Conservation (phyloP, 192 early-diverging fungal species). For the Ambispora gerdemannii region DNA sequence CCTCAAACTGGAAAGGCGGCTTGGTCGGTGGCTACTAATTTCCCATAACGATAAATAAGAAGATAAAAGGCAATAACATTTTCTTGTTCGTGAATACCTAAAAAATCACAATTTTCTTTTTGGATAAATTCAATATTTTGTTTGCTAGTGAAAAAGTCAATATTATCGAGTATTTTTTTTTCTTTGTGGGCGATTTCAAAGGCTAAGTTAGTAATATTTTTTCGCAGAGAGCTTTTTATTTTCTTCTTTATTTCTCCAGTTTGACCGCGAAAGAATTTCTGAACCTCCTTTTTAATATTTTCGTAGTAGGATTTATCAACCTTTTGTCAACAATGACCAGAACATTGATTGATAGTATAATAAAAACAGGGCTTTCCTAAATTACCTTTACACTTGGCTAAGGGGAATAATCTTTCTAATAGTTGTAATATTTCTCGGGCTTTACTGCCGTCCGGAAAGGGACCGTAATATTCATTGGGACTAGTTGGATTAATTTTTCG, state of each 20-base stretch:
- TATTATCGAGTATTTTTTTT: conserved; percentile 19
- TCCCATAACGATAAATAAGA: conserved; percentile 7
- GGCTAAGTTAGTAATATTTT: conserved; percentile 12
- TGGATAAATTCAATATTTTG: conserved; percentile 7
- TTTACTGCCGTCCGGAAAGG: conserved; percentile 9
- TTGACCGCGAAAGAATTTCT: neutral
- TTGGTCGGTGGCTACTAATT: conserved; percentile 1
- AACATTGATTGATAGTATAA: conserved; percentile 7
- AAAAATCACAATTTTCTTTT: conserved; percentile 14
- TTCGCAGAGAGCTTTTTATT: neutral
- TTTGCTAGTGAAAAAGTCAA: conserved; percentile 4
- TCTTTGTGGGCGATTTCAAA: conserved; percentile 15
- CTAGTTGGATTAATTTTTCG: conserved; percentile 2
- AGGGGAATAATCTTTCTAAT: conserved; percentile 19
- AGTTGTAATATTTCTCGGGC: conserved; percentile 16
- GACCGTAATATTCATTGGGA: neutral
- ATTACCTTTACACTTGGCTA: conserved; percentile 11
- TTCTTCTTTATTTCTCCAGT: conserved; percentile 2
- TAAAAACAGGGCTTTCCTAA: conserved; percentile 3
- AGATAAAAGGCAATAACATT: conserved; percentile 4
- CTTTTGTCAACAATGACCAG: conserved; percentile 17
- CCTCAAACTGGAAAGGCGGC: conserved; percentile 3
- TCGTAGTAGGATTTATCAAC: conserved; percentile 6
- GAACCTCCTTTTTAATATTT: conserved; percentile 5
- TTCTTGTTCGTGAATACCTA: neutral